Base-by-base conservation (phyloP, 192 early-diverging fungal species). In the Powellomyces hirtus region DNA sequence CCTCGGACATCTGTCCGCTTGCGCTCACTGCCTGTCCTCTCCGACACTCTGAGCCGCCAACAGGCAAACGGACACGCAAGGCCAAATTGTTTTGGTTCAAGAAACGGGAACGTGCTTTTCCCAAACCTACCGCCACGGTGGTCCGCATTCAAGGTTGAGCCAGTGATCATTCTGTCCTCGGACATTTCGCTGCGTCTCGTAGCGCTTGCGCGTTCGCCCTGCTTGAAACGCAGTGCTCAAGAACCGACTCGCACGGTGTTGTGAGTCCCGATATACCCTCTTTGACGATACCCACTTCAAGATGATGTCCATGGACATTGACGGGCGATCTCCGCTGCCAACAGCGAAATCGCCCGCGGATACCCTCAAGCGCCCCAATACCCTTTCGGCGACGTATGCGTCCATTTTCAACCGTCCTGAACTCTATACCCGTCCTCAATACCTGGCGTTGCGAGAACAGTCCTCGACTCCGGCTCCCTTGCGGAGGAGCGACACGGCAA, bases 281-380 rank as follows among this genome's bases (percentile, higher is more conserved):
- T 2, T 16, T 27, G 5, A 5, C 16, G 2, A 56, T 56, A 56
- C 53, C 53, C 53, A 16, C 53, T 56, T 16, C 22, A 56, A 5
- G 53, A 56, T 56, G 53, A 56, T 56, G 53, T 26, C 53, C 4
- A 56, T 56, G 53, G 53, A 56, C 31, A 18, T 56, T 56, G 53
- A 56, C 53, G 29, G 24, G 22, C 13, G 11, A 52, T 7, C 50
- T 52, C 24, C 27, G 53, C 53, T 3, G 16, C 53, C 2, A 56
- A 26, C 53, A 18, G 27, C 22, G 31, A 18, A 16, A 27, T 33
- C 27, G 31, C 29, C 27, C 10, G 4, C 27, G 40, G 10, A 42
- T 8, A 8, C 8, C 16, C 27, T 2, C 26, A 4, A 26, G 3
- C 53, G 53, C 1, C 53, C 2, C 53, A 56, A 56, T 22, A 56